Conservation (phyloP, 495 filamentous ascomycete genomes). For the Chaetomidium leptoderma region DNA sequence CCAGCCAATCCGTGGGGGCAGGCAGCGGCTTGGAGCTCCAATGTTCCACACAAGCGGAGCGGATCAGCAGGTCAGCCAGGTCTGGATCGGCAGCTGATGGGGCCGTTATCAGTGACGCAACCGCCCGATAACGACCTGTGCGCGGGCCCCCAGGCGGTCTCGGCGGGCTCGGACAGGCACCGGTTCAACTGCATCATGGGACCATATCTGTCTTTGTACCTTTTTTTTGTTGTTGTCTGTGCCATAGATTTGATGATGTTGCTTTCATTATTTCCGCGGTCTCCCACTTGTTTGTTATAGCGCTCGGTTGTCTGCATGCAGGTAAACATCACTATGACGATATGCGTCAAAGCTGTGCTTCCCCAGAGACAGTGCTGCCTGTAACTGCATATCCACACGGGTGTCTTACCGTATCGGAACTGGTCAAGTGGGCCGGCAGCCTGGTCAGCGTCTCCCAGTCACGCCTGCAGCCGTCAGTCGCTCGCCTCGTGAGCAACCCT, state of each 20-base stretch:
- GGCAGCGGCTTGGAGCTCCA: constrained; percentile 6
- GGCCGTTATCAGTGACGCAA: constrained; percentile 38
- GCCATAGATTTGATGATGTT: background rate
- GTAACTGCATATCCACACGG: constrained; percentile 9
- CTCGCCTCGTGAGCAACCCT: constrained; percentile 15
- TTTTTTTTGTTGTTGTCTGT: background rate
- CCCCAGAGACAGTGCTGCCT: constrained; percentile 3
- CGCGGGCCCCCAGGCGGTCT: background rate
- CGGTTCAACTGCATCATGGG: constrained; percentile 11
- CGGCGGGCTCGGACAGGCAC: constrained; percentile 4
- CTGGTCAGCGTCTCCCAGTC: constrained; percentile 21
- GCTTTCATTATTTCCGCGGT: background rate
- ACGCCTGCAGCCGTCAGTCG: constrained; percentile 12
- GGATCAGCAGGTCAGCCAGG: constrained; percentile 29
- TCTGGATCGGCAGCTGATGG: constrained; percentile 19
- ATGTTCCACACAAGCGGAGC: constrained; percentile 12
- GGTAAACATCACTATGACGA: background rate
- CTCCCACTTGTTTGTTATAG: background rate
- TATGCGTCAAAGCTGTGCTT: constrained; percentile 11
- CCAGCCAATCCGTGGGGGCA: constrained; percentile 5
- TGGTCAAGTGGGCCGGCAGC: constrained; percentile 13
- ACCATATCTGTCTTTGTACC: constrained; percentile 1
- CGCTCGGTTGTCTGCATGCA: background rate
- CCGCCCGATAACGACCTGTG: constrained; percentile 23
- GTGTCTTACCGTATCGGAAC: constrained; percentile 7